Base-by-base conservation (phyloP, 192 early-diverging fungal genomes). In the Lobosporangium transversale region DNA sequence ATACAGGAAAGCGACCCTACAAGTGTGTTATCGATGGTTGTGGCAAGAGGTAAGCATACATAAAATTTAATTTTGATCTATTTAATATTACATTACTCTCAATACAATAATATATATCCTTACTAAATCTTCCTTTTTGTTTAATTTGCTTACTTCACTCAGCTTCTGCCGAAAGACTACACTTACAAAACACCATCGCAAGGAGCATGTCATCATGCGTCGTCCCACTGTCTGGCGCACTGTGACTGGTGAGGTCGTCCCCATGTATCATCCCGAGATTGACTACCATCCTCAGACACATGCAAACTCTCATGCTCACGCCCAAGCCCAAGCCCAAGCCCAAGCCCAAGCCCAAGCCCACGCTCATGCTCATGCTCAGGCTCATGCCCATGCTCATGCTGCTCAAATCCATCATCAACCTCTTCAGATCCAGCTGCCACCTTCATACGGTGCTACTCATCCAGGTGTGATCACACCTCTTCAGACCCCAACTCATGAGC, bases 1-100 rank as follows among this genome's bases (percentile, higher is more conserved):
- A 90, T 51, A 84, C 83, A 20, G 90, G 89, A 56, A 89, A 91
- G 64, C 84, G 90, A 56, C 89, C 91, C 10, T 93, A 89, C 70
- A 86, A 86, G 53, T 86, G 84, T 52, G 31, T 44, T 20, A 62
- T 79, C 24, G 71, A 81, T n/a, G 71, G 79, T 32, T 86, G 84
- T 58, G 76, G 66, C 30, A 85, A 76, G 48, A 85, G 80, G 79
- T 83, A 75, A 3, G n/a, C n/a, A n/a, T n/a, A n/a, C n/a, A n/a
- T n/a, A n/a, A n/a, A n/a, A n/a, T n/a, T n/a, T n/a, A n/a, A n/a
- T n/a, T n/a, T n/a, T n/a, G n/a, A n/a, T n/a, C n/a, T n/a, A n/a
- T n/a, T n/a, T n/a, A n/a, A n/a, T n/a, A n/a, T n/a, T n/a, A n/a
- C n/a, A n/a, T n/a, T n/a, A n/a, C n/a, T n/a, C n/a, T n/a, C n/a